Base-by-base conservation (phyloP, 768 basidiomycete species). In the Ramaria rubella region DNA sequence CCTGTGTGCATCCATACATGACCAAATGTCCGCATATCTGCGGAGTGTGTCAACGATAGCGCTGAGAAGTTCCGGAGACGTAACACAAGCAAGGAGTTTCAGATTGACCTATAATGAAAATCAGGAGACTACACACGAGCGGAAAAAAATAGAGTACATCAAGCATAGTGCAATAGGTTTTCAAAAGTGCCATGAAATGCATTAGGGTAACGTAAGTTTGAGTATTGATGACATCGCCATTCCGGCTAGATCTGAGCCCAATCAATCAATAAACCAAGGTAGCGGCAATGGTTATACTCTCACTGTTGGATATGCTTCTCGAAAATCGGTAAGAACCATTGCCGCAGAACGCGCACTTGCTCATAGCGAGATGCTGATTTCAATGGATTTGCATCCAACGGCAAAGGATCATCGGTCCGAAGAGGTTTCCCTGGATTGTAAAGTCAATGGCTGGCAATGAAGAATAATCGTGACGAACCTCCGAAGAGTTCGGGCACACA, bases 321-420 rank as follows among this genome's bases (percentile, higher is more conserved):
- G 40, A 87, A 74, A 24, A 82, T 72, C 3, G 89, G 90, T n/a
- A 88, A 66, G 30, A 92, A 72, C 90, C 90, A 92, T 48, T 81
- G 78, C 54, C 75, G 76, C 54, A 90, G 77, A 8, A 79, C 80
- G 62, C 84, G 75, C 34, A 87, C 80, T 70, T 90, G 87, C 60
- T 90, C 87, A 59, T 81, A 90, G 21, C 86, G 80, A 23, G 86
- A 75, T 2, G 86, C 82, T 4, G 68, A 68, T 29, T 82, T 63
- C 42, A 85, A 64, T 4, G 69, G 26, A 19, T 46, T 72, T 8
- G 62, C 67, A 65, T 54, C 31, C 29, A 51, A 49, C 38, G 43
- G 30, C 29, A 50, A 33, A 6, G 40, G 76, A 6, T 64, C 57
- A 56, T 70, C 65, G 29, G 61, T 53, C 14, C 62, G 45, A 12